Conservation (phyloP, 2,329 filamentous ascomycete species). For the Botrytis byssoidea region DNA sequence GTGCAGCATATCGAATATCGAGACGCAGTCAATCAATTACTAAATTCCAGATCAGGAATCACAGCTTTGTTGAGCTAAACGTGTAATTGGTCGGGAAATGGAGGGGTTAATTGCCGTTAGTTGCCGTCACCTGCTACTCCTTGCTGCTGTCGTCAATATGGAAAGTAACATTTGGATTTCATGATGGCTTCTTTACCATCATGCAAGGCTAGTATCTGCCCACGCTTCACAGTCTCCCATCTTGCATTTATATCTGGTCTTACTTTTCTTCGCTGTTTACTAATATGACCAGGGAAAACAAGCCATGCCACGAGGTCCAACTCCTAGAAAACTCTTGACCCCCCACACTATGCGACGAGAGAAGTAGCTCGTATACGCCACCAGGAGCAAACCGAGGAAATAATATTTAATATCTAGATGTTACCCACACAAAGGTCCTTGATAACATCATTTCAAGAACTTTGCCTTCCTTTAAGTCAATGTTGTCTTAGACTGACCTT, state of each 20-base stretch:
- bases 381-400: conserved; percentile 18
- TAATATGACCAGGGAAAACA: conserved; percentile 10
- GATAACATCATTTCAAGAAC: background rate
- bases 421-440: background rate
- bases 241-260: conserved; percentile 16
- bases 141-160: background rate
- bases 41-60: background rate
- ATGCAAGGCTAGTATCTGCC: conserved; percentile 12
- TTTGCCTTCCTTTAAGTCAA: background rate
- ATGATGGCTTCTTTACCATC: conserved; percentile 1
- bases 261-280: background rate
- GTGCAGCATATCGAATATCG: background rate
- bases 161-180: background rate
- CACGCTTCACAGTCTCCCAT: conserved; percentile 18
- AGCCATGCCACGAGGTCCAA: conserved; percentile 31
- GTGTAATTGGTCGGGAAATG: background rate
- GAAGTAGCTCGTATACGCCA: conserved; percentile 10
- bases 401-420: conserved; percentile 15
- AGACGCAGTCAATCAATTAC: background rate
- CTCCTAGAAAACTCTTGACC: conserved; percentile 24
- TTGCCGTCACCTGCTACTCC: background rate
- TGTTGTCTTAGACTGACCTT: background rate
- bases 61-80: background rate
- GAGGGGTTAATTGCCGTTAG: background rate
- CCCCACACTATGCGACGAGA: conserved; percentile 26